Evolutionary conservation across 495 filamentous ascomycete species (phyloP).

Genomic region (Hypoxylon trugodes): DNA sequence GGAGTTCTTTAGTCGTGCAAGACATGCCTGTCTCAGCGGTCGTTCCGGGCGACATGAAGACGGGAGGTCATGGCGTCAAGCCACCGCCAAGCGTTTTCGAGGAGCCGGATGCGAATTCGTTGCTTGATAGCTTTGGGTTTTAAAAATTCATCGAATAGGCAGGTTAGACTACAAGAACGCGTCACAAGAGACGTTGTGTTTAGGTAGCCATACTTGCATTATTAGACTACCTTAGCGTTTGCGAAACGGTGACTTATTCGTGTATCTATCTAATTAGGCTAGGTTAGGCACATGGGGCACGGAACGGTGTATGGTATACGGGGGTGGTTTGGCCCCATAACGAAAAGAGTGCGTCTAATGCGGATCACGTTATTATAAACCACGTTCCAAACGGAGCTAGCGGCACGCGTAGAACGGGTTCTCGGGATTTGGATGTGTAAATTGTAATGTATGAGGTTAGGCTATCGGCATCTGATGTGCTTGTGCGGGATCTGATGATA

Average conservation of each 20-base stretch:
- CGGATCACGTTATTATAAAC: not conserved
- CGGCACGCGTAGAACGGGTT: not conserved
- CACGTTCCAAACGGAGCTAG: not conserved
- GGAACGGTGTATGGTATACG: not conserved
- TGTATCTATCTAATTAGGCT: constrained; percentile 11
- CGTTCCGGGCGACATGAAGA: constrained; percentile 52
- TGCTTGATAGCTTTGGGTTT: constrained; percentile 84
- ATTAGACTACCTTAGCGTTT: too few relatives aligned
- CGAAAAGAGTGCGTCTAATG: not conserved
- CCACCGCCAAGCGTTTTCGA: constrained; percentile 82
- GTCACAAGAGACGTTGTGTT: not conserved
- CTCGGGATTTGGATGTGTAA: constrained; percentile 15
- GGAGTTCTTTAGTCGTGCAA: constrained; percentile 81
- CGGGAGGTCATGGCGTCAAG: constrained; percentile 56
- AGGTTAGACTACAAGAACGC: not conserved
- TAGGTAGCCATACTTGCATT: not conserved
- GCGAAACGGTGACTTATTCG: not conserved
- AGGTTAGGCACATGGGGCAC: not conserved
- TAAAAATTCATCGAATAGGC: constrained; percentile 28
- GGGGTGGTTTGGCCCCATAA: too few relatives aligned
- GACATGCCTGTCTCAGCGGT: constrained; percentile 67
- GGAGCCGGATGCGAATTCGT: constrained; percentile 86
- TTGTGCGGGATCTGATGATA: too few relatives aligned
- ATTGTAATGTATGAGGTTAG: not conserved
- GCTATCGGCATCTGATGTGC: too few relatives aligned